These are phyloP conservation scores for Elsinoe perseae DNA, from an alignment of 2,329 filamentous ascomycete species.

Conservation along the genomic window DNA sequence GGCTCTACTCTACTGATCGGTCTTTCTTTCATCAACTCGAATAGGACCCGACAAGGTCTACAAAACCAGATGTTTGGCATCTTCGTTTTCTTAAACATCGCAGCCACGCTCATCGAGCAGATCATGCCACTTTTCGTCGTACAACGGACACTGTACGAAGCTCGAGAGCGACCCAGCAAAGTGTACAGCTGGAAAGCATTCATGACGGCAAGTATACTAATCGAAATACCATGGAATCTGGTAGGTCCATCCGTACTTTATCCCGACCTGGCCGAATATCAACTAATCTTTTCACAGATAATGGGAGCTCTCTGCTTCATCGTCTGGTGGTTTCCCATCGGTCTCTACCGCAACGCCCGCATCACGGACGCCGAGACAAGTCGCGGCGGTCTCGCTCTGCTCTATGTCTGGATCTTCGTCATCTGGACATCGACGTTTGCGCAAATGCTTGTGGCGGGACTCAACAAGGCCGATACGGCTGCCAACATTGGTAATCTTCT, in stretches of 20 bases:
- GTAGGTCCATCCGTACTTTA: too few relatives aligned
- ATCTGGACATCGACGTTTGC: conserved; percentile 66
- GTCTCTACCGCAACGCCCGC: conserved; percentile 63
- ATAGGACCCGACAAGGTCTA: conserved; percentile 26
- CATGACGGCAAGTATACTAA: conserved; percentile 58
- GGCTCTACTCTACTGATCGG: conserved; percentile 38
- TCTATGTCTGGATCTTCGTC: conserved; percentile 58
- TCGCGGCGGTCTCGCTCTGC: conserved; percentile 71
- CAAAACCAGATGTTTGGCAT: conserved; percentile 20
- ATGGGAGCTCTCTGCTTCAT: too few relatives aligned
- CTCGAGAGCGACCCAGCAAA: conserved; percentile 44
- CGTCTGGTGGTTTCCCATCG: conserved; percentile 54
- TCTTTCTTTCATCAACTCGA: conserved; percentile 38
- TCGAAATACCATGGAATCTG: conserved; percentile 53
- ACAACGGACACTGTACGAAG: conserved; percentile 49
- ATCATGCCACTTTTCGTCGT: conserved; percentile 43
- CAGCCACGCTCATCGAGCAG: conserved; percentile 9
- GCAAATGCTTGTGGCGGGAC: conserved; percentile 63
- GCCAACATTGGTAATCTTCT: conserved; percentile 47
- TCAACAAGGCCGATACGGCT: conserved; percentile 62
- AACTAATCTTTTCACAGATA: too few relatives aligned
- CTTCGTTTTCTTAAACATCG: conserved; percentile 14
- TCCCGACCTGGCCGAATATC: too few relatives aligned
- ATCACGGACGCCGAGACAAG: conserved; percentile 54
- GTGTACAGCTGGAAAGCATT: conserved; percentile 65